Evolutionary conservation across 2,329 filamentous ascomycete genomes (phyloP), one percentile per base, ranked within the genome.

Genomic region (Colletotrichum cuscutae): DNA sequence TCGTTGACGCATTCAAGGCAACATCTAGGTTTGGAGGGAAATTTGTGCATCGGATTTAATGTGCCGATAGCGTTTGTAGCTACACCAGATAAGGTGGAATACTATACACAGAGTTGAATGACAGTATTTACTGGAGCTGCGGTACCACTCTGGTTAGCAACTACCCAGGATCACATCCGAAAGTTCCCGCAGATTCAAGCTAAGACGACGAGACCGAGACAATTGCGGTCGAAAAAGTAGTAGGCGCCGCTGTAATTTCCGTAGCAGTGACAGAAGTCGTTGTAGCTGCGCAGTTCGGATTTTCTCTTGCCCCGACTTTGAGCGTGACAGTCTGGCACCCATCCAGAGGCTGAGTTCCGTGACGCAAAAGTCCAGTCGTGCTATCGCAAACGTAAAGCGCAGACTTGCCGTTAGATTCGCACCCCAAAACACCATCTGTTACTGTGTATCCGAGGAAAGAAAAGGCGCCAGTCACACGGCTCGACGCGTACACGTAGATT

Each of bases 401-500:
- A n/a, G n/a, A 53, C 49, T 53, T 53, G 4, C 49, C 22, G n/a
- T 53, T n/a, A 0, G 49, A 53, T 53, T 53, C 49, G 9, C 49
- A 53, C 12, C 8, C 49, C 19, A 53, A 11, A 24, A 22, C 22
- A 53, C 13, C 37, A 42, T 42, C 13, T 42, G 15, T 42, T 2
- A 19, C 37, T 3, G 49, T 53, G n/a, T 12, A 53, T 8, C 22
- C 19, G 4, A 53, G 49, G n/a, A 53, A 53, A 12, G n/a, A 53
- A n/a, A 22, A 22, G 3, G 49, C 49, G 11, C 22, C 49, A 24
- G 22, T 53, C 22, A 22, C 49, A 24, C 22, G 22, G 9, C 66
- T 42, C 6, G 53, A 24, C 1, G 52, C 7, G 54, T 76, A 76
- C 32, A 74, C 15, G 70, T 76, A 76, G 8, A 76, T 62, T 7